phyloP scores from a whole-genome alignment of 306 rosid genomes.

The Ammopiptanthus mongolicus region DNA sequence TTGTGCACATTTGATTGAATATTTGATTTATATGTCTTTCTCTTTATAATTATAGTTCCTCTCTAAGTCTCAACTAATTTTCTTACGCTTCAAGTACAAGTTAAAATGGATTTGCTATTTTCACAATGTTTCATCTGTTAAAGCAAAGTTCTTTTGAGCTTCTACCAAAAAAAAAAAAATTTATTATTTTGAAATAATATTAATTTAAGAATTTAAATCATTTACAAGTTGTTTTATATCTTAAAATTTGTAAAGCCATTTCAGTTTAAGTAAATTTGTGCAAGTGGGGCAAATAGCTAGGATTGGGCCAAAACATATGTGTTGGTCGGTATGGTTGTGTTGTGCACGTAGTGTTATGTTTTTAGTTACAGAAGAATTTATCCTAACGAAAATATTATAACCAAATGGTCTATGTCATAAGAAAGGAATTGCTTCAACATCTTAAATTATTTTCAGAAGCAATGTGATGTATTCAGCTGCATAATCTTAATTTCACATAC shows the following conservation, averaged over 20 bases:
- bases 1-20: neutral
- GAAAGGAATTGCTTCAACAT: too few relatives aligned
- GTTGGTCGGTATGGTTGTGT: neutral
- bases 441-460: neutral
- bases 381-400: too few relatives aligned
- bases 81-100: conserved; percentile 34
- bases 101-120: neutral
- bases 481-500: neutral
- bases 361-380: too few relatives aligned
- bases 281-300: neutral
- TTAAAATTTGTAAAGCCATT: neutral
- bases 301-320: neutral
- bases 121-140: neutral
- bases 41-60: neutral
- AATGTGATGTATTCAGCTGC: neutral
- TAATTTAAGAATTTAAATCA: neutral
- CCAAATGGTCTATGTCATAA: too few relatives aligned
- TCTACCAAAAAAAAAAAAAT: too few relatives aligned
- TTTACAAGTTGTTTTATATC: neutral
- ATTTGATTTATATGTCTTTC: neutral
- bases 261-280: neutral
- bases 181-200: neutral
- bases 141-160: neutral
- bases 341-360: too few relatives aligned
- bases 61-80: neutral